Evolutionary conservation across 2,329 filamentous ascomycete genomes (phyloP).

Genomic region (Sporothrix brunneoviolacea): DNA sequence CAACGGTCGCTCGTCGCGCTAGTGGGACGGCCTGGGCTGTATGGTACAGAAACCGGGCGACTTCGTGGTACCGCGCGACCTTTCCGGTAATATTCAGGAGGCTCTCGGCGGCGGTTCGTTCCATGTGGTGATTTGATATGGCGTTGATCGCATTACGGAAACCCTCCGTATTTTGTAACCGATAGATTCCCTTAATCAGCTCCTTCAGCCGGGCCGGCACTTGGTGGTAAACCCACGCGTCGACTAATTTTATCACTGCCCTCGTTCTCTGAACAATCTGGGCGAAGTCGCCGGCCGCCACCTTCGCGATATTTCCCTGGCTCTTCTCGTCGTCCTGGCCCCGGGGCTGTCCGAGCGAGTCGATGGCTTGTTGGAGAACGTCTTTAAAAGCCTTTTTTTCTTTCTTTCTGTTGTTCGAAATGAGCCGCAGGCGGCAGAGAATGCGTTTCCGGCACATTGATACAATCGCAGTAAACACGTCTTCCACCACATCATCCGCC

Average conservation of each 20-base stretch:
- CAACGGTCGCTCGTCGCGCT: not conserved
- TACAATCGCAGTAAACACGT: not conserved
- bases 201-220: not conserved
- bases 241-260: not conserved
- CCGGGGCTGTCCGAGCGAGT: not conserved
- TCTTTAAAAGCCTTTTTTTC: not conserved
- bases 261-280: not conserved
- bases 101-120: not conserved
- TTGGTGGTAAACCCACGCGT: not conserved
- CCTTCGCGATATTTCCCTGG: too few relatives aligned
- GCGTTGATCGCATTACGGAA: not conserved
- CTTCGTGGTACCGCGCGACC: conserved; percentile 32
- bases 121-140: not conserved
- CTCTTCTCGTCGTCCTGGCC: not conserved
- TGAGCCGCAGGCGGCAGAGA: not conserved
- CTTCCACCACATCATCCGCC: not conserved
- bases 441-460: not conserved
- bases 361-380: not conserved
- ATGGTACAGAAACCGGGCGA: conserved; percentile 27
- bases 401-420: not conserved
- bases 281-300: not conserved
- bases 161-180: not conserved
- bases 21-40: conserved; percentile 22
- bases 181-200: not conserved
- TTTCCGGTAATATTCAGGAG: conserved; percentile 25